Percentiles rank a stretch among this genome's conserved stretches.
These are phyloP conservation scores for Myochromella boudieri DNA, from an alignment of 768 basidiomycete genomes.

Conservation along the genomic window DNA sequence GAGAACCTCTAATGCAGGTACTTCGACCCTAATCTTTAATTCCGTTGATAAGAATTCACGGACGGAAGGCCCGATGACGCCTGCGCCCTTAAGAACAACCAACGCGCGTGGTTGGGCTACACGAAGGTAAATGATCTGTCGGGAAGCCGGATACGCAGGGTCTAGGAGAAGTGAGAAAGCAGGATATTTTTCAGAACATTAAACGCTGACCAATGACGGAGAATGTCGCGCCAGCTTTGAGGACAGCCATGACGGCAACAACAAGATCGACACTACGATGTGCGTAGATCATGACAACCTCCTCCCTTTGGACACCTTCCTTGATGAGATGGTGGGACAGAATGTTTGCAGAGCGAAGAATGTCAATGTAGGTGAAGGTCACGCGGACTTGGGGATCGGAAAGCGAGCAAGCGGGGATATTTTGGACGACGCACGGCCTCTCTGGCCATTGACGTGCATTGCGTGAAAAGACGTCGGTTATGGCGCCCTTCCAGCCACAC, in stretches of 20 bases:
- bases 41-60: constrained; percentile 78
- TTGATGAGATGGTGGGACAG: constrained; percentile 88
- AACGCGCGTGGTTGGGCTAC: constrained; percentile 93
- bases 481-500: constrained; percentile 97
- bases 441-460: constrained; percentile 84
- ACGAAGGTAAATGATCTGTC: constrained; percentile 90
- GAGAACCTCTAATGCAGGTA: constrained; percentile 82
- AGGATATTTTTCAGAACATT: neutral
- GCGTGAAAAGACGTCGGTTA: constrained; percentile 89
- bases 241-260: constrained; percentile 93
- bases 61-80: constrained; percentile 74
- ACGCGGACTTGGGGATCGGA: constrained; percentile 48
- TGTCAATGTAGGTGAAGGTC: constrained; percentile 75
- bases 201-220: constrained; percentile 83
- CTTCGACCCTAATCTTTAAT: constrained; percentile 84
- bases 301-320: constrained; percentile 85
- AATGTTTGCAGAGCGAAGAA: constrained; percentile 84
- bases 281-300: constrained; percentile 98
- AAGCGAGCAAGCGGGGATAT: constrained; percentile 43
- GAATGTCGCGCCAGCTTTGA: constrained; percentile 96
- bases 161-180: constrained; percentile 45
- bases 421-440: constrained; percentile 87
- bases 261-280: constrained; percentile 95
- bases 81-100: constrained; percentile 88
- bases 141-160: constrained; percentile 92